These are phyloP conservation scores for Jatropha podagrica DNA, from an alignment of 441 rosid genomes.

Conservation along the genomic window DNA sequence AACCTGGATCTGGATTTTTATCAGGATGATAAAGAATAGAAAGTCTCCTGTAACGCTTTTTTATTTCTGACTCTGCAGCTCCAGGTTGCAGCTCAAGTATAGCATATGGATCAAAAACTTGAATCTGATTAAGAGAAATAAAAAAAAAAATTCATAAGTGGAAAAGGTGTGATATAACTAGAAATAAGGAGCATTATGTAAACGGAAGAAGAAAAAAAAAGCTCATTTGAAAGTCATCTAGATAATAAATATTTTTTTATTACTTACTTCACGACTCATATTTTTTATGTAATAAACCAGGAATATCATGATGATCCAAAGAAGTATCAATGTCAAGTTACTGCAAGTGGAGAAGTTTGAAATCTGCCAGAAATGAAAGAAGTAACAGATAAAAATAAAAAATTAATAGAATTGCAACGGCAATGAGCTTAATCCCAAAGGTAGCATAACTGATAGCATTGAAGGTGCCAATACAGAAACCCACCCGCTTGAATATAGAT, in stretches of 20 bases:
- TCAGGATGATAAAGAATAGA: slow-evolving; percentile 96
- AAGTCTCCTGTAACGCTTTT: slow-evolving; percentile 87
- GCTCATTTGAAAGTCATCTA: background rate
- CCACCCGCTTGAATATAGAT: slow-evolving; percentile 78
- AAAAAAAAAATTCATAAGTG: background rate
- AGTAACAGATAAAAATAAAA: background rate
- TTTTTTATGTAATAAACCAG: slow-evolving; percentile 84
- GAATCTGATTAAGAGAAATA: slow-evolving; percentile 46
- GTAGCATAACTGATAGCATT: background rate
- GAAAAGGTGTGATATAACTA: background rate
- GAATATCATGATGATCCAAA: slow-evolving; percentile 87
- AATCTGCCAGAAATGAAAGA: slow-evolving; percentile 49
- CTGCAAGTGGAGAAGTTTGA: slow-evolving; percentile 92
- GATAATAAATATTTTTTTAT: background rate
- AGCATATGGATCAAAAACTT: slow-evolving; percentile 87
- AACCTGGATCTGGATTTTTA: slow-evolving; percentile 99
- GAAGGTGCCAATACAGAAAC: slow-evolving; percentile 16
- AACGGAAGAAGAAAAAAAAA: background rate
- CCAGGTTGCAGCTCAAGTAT: slow-evolving; percentile 84
- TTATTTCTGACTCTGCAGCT: slow-evolving; percentile 80
- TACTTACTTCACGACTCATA: slow-evolving; percentile 75
- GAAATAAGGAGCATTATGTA: background rate
- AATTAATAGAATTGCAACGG: slow-evolving; percentile 14
- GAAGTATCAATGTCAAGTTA: slow-evolving; percentile 81
- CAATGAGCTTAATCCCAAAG: background rate